Conservation (phyloP, 192 early-diverging fungal species). For the Dissophora globulifera region DNA sequence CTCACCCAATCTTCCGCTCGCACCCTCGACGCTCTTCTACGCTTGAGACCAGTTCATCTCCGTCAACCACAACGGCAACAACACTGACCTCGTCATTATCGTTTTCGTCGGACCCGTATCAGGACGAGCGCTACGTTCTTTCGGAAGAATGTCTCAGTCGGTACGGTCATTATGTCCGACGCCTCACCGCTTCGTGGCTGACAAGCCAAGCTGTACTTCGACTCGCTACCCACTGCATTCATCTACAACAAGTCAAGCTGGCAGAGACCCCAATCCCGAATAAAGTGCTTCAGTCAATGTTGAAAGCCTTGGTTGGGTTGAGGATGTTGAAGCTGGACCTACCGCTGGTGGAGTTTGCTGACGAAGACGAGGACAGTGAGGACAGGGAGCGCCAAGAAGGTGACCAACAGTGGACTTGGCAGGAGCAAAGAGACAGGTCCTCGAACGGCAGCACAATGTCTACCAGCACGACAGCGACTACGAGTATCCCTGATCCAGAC, state of each 20-base stretch:
- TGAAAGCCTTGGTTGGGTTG: not conserved
- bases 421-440: too few relatives aligned
- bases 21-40: not conserved
- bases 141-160: slow-evolving; percentile 9
- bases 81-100: too few relatives aligned
- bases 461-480: too few relatives aligned
- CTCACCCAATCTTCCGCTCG: not conserved
- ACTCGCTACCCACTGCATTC: slow-evolving; percentile 7
- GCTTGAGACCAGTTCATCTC: too few relatives aligned
- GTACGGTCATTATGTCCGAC: slow-evolving; percentile 4
- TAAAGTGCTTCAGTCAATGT: slow-evolving; percentile 1
- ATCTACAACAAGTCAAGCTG: slow-evolving; percentile 17
- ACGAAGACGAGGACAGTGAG: not conserved
- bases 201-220: not conserved
- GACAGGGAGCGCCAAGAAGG: not conserved
- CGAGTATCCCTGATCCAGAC: too few relatives aligned
- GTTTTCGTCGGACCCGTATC: too few relatives aligned
- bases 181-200: slow-evolving; percentile 15
- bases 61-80: too few relatives aligned
- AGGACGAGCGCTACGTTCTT: not conserved
- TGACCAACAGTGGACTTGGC: too few relatives aligned
- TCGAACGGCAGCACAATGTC: too few relatives aligned
- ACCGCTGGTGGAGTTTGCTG: slow-evolving; percentile 7
- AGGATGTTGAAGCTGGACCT: slow-evolving; percentile 12
- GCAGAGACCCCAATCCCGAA: slow-evolving; percentile 3